These are phyloP conservation scores for Cucurbita maxima DNA, from an alignment of 306 rosid genomes.

Conservation along the genomic window DNA sequence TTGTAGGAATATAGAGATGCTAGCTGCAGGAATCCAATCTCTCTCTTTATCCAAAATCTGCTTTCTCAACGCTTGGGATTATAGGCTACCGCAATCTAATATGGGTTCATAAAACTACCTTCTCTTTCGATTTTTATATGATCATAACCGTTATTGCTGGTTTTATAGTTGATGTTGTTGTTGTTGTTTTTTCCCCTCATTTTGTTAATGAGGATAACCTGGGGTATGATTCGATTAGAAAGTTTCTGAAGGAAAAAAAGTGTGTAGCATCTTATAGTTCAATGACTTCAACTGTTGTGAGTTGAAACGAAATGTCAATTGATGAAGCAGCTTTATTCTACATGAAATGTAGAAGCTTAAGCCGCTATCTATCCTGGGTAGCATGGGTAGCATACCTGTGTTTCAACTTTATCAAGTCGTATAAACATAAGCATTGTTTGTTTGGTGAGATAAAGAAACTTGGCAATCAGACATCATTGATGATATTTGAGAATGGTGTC, in stretches of 20 bases:
- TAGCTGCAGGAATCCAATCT: background rate
- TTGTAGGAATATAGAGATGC: background rate
- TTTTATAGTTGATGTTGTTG: background rate
- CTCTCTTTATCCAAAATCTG: background rate
- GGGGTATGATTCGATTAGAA: background rate
- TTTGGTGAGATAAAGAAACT: background rate
- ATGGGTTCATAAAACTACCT: background rate
- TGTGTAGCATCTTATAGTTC: background rate
- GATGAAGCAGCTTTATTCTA: too few species aligned
- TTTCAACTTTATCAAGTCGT: too few species aligned
- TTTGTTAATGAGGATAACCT: background rate
- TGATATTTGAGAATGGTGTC: background rate
- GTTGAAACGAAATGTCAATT: too few species aligned
- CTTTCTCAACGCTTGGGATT: background rate
- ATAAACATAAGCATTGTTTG: background rate
- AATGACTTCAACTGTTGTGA: too few species aligned
- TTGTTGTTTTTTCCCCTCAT: background rate
- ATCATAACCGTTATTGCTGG: background rate
- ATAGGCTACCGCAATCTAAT: background rate
- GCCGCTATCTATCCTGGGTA: too few species aligned
- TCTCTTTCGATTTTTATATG: background rate
- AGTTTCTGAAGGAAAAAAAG: too few species aligned
- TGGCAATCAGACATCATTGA: background rate
- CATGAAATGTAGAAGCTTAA: too few species aligned
- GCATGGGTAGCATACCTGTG: too few species aligned